phyloP scores from a whole-genome alignment of 352 stramenopile genomes.

The Phytopythium delawarense region DNA sequence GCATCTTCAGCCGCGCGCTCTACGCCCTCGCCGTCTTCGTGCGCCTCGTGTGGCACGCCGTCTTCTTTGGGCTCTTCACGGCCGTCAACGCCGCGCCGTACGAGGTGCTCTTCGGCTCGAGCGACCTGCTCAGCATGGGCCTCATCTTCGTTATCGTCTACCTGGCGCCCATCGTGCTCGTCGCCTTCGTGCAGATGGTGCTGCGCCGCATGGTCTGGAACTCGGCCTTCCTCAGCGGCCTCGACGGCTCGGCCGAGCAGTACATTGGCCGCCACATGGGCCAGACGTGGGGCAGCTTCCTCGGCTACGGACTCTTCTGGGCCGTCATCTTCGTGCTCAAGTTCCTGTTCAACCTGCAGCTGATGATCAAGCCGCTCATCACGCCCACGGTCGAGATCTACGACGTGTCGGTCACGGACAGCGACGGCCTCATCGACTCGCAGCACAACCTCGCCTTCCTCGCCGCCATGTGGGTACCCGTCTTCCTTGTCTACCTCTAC shows the following conservation, averaged over 20 bases:
- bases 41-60: slow-evolving; percentile 73
- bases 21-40: slow-evolving; percentile 66
- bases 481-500: slow-evolving; percentile 86
- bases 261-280: slow-evolving; percentile 82
- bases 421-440: slow-evolving; percentile 58
- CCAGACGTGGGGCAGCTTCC: slow-evolving; percentile 60
- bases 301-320: slow-evolving; percentile 76
- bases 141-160: slow-evolving; percentile 49
- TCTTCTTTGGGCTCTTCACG: slow-evolving; percentile 78
- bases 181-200: slow-evolving; percentile 64
- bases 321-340: slow-evolving; percentile 90
- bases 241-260: slow-evolving; percentile 71
- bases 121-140: slow-evolving; percentile 59
- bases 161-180: slow-evolving; percentile 53
- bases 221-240: slow-evolving; percentile 44
- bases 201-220: slow-evolving; percentile 53
- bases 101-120: slow-evolving; percentile 50
- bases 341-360: slow-evolving; percentile 96
- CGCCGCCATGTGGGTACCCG: slow-evolving; percentile 66
- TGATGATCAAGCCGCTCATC: slow-evolving; percentile 97
- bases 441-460: slow-evolving; percentile 83
- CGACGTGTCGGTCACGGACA: slow-evolving; percentile 49
- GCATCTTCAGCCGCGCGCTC: slow-evolving; percentile 51
- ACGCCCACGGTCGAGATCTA: slow-evolving; percentile 95
- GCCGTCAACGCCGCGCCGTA: slow-evolving; percentile 67